Conservation (phyloP, 2,329 filamentous ascomycete species). For the Sarocladium oryzae region DNA sequence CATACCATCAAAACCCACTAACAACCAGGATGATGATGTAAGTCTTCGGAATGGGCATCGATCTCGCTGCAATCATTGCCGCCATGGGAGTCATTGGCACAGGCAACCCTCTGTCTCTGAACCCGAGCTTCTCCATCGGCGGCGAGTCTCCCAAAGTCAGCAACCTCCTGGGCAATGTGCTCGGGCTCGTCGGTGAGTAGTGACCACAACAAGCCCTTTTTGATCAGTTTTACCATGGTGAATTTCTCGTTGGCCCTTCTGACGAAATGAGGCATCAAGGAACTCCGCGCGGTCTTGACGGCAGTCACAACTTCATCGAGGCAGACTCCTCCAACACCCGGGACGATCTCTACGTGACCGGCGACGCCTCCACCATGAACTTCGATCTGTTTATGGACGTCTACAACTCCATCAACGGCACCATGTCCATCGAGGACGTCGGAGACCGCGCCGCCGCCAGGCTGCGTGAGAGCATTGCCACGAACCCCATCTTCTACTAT, state of each 20-base stretch:
- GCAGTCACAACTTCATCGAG: constrained; percentile 51
- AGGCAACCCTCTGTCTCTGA: constrained; percentile 41
- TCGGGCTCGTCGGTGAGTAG: constrained; percentile 32
- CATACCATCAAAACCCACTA: too few species aligned
- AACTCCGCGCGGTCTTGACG: constrained; percentile 38
- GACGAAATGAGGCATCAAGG: constrained; percentile 11
- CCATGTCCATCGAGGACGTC: constrained; percentile 30
- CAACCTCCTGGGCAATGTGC: constrained; percentile 35
- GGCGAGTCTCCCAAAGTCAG: constrained; percentile 30
- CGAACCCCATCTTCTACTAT: constrained; percentile 49
- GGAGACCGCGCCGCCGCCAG: constrained; percentile 35
- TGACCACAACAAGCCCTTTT: too few species aligned
- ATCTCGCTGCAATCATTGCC: constrained; percentile 31
- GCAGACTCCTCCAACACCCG: constrained; percentile 46
- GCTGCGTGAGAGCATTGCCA: constrained; percentile 39
- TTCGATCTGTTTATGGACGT: constrained; percentile 43
- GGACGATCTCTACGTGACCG: constrained; percentile 44
- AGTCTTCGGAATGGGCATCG: constrained; percentile 39
- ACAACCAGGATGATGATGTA: too few species aligned
- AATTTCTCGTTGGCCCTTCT: too few species aligned
- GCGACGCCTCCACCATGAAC: constrained; percentile 44
- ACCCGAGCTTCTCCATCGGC: constrained; percentile 45
- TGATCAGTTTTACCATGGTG: too few species aligned
- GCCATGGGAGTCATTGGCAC: constrained; percentile 39
- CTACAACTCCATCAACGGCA: constrained; percentile 33